phyloP scores from a whole-genome alignment of 176 grass and related monocot species.

The Musa acuminata region DNA sequence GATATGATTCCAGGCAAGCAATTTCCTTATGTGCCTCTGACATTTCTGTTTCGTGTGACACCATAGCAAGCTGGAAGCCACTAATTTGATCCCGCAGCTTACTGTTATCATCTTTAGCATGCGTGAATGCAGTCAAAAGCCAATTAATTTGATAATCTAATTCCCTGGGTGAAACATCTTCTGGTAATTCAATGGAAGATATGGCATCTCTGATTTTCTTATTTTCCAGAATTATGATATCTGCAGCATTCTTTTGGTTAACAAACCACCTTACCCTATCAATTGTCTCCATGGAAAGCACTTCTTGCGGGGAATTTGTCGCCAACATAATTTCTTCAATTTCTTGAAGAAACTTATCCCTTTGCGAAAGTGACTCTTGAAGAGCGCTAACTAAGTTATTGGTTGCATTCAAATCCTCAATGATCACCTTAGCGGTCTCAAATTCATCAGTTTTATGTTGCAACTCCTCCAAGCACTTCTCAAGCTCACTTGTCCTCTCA shows the following conservation, averaged over 20 bases:
- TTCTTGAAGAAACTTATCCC: constrained; percentile 48
- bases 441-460: constrained; percentile 49
- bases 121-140: constrained; percentile 45
- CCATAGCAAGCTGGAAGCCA: constrained; percentile 16
- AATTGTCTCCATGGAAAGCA: constrained; percentile 52
- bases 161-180: constrained; percentile 37
- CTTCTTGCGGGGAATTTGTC: constrained; percentile 45
- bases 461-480: constrained; percentile 62
- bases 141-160: constrained; percentile 75
- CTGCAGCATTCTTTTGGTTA: constrained; percentile 62
- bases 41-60: constrained; percentile 47
- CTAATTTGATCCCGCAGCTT: constrained; percentile 51
- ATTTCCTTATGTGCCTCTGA: constrained; percentile 61
- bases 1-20: constrained; percentile 37
- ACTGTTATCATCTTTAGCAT: constrained; percentile 43
- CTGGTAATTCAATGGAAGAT: constrained; percentile 54
- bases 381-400: constrained; percentile 41
- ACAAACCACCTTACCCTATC: constrained; percentile 68
- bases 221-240: constrained; percentile 50
- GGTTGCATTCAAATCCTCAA: constrained; percentile 44
- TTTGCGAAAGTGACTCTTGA: constrained; percentile 58
- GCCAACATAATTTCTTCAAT: constrained; percentile 48
- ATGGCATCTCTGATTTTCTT: constrained; percentile 67
- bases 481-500: constrained; percentile 57
- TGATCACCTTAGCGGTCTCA: constrained; percentile 53